Conservation (phyloP, 306 rosid species). For the Lithocarpus polystachyus region DNA sequence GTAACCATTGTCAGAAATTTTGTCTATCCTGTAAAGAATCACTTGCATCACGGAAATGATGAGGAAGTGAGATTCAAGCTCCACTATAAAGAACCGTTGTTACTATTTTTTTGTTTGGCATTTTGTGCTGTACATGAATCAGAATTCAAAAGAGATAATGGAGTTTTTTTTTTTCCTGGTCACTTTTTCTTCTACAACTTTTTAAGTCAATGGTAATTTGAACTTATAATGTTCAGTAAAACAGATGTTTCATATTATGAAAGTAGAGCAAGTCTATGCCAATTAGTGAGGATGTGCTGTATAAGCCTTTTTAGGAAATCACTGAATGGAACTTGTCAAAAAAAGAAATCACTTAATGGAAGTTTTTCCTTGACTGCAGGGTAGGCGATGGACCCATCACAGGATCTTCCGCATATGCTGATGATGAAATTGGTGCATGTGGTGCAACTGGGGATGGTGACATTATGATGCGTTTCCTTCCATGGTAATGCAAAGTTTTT, state of each 20-base stretch:
- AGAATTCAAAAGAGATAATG: neutral
- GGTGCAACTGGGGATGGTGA: constrained; percentile 99
- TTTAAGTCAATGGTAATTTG: neutral
- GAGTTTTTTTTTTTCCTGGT: no score
- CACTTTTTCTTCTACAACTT: neutral
- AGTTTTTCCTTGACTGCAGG: constrained; percentile 44
- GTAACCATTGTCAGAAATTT: no score
- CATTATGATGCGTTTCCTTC: constrained; percentile 96
- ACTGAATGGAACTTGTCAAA: neutral
- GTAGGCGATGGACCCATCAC: constrained; percentile 95
- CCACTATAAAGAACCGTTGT: no score
- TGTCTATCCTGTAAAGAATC: no score
- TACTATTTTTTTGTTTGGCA: neutral
- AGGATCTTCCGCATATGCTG: constrained; percentile 89
- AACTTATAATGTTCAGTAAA: neutral
- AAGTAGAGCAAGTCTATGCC: neutral
- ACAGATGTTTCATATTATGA: neutral
- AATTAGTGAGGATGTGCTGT: neutral
- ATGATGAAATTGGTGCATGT: constrained; percentile 81
- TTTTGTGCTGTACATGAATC: neutral
- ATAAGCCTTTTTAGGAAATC: neutral
- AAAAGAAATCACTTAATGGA: neutral
- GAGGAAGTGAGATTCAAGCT: no score
- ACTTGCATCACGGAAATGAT: no score
- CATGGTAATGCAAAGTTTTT: constrained; percentile 49